A percentile compares a stretch with the other conserved stretches of the same genome.
Conservation (phyloP, 768 basidiomycete species). For the Agaricus sinodeliciosus region DNA sequence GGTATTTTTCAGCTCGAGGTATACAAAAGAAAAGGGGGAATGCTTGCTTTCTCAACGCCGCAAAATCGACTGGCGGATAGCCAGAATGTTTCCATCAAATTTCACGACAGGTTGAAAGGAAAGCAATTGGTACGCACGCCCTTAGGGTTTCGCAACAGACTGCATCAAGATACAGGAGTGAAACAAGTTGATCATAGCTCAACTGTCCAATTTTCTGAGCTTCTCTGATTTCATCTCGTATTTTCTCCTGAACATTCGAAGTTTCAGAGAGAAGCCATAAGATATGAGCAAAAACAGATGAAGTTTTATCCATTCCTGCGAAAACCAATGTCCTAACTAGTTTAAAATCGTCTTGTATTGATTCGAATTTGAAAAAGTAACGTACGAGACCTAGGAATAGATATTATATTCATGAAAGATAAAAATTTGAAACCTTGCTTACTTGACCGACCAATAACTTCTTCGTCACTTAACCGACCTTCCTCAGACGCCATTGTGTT, state of each 20-base stretch:
- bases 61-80: slow-evolving; percentile 18
- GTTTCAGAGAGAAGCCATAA: slow-evolving; percentile 31
- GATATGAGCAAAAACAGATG: slow-evolving; percentile 28
- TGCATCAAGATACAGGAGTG: slow-evolving; percentile 33
- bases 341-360: no score
- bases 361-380: not conserved
- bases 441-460: slow-evolving; percentile 27
- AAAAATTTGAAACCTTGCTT: not conserved
- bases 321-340: not conserved
- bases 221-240: slow-evolving; percentile 33
- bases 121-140: slow-evolving; percentile 18
- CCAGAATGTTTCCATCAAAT: not conserved
- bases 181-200: slow-evolving; percentile 29
- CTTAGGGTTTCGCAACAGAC: slow-evolving; percentile 34
- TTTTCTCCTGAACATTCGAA: slow-evolving; percentile 25
- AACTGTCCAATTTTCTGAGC: slow-evolving; percentile 14
- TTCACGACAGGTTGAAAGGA: not conserved
- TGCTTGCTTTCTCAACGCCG: slow-evolving; percentile 19
- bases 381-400: not conserved
- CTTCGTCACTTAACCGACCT: slow-evolving; percentile 25
- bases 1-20: slow-evolving; percentile 14
- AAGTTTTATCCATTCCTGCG: slow-evolving; percentile 19
- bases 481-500: slow-evolving; percentile 22
- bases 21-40: not conserved
- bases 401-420: not conserved